Base-by-base conservation (phyloP, 129 eudicot species). In the Artemisia argyi region DNA sequence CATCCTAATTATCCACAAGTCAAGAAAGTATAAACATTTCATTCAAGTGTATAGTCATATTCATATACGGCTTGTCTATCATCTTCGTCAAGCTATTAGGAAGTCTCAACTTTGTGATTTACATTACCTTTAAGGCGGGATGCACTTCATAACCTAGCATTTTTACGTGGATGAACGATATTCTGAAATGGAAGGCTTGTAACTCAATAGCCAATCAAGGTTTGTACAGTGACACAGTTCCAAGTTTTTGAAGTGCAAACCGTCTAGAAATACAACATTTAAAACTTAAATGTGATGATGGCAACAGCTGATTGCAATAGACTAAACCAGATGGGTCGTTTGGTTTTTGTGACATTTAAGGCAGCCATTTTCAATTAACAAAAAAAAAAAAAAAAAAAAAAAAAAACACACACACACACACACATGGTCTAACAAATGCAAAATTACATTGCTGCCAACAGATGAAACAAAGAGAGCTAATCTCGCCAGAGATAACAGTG, bases 401-500 rank as follows among this genome's bases (percentile, higher is more conserved):
- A 10, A 62, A 13, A 32, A 11, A 0, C 6, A 3, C 30, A n/a
- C 15, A 7, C 7, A 39, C 46, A 39, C 7, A 39, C 7, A 7
- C 5, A 7, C 3, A 28, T 5, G 10, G 49, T 61, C n/a, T 12
- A 61, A 30, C 64, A 17, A 56, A 18, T 56, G 10, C 61, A 60
- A 60, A 58, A 22, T 58, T 39, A 39, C n/a, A 74, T 44, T 73
- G 50, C 19, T 50, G 44, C 32, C 52, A 51, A 39, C 39, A 2
- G 35, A 19, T 51, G 56, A 42, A 51, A 52, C 57, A 42, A 62
- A 16, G 28, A 26, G 24, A 26, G 20, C 39, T 26, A 73, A 62
- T 50, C 50, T 64, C 75, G 24, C 16, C 44, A 42, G 48, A 73
- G 47, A 61, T 54, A 26, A 61, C 61, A 3, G 61, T 61, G 64